These are phyloP conservation scores for Neonectria punicea DNA, from an alignment of 2,329 filamentous ascomycete species.

Conservation along the genomic window DNA sequence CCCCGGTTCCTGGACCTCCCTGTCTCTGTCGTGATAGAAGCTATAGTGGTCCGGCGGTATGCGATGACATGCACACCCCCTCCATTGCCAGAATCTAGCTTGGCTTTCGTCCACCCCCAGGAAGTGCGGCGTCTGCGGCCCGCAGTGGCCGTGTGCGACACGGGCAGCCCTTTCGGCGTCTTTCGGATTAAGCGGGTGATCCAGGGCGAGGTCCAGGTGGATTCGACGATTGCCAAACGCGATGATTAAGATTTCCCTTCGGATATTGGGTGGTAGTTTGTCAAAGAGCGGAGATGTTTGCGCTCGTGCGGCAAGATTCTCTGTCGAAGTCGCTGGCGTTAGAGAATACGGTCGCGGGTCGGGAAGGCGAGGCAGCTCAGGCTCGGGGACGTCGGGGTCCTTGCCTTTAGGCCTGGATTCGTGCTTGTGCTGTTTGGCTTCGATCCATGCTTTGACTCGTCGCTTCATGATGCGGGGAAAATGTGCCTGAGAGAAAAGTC, in stretches of 20 bases:
- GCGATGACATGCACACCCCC: no score
- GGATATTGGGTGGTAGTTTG: not conserved
- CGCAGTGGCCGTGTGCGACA: no score
- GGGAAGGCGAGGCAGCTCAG: not conserved
- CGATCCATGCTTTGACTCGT: not conserved
- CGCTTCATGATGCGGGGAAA: not conserved
- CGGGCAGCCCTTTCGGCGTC: no score
- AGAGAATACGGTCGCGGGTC: not conserved
- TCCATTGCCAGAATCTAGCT: no score
- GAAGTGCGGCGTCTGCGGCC: no score
- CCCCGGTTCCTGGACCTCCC: not conserved
- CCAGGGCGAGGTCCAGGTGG: not conserved
- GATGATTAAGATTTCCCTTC: conserved; percentile 1
- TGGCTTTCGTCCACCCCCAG: no score
- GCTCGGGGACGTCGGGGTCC: not conserved
- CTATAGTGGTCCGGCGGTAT: no score
- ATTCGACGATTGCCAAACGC: conserved; percentile 1
- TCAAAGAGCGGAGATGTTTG: not conserved
- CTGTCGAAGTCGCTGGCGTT: not conserved
- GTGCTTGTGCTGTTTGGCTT: not conserved
- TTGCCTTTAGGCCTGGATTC: not conserved
- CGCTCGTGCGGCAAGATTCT: not conserved
- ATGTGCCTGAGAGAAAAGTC: no score
- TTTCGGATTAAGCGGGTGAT: no score
- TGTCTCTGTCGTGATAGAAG: no score